phyloP scores from a whole-genome alignment of 441 rosid species.

The Cnidoscolus chayamansa region DNA sequence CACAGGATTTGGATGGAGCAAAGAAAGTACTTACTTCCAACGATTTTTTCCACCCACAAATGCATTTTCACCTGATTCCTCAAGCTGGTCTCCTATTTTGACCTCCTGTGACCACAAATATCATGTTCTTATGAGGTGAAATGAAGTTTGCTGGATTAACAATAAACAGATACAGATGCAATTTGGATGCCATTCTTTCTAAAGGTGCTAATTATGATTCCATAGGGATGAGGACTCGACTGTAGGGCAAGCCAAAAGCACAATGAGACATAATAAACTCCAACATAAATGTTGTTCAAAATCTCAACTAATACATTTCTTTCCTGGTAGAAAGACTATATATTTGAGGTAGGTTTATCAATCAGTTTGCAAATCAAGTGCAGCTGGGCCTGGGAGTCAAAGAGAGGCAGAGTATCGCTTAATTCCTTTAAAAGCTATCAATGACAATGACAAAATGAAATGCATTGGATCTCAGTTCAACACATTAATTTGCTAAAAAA shows the following conservation, averaged over 20 bases:
- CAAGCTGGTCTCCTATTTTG: conserved; percentile 62
- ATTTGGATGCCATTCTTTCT: neutral
- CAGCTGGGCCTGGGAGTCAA: neutral
- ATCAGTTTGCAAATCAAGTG: neutral
- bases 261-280: neutral
- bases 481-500: neutral
- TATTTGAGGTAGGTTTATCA: neutral
- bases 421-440: neutral
- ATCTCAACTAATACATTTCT: neutral
- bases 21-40: conserved; percentile 55
- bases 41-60: conserved; percentile 73
- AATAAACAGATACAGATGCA: neutral
- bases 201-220: neutral
- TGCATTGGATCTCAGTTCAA: neutral
- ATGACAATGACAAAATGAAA: neutral
- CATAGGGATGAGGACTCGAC: neutral
- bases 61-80: conserved; percentile 69
- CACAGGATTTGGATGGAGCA: conserved; percentile 9
- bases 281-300: neutral
- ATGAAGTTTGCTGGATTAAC: neutral
- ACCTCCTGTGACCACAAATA: conserved; percentile 49
- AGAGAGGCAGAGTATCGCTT: neutral
- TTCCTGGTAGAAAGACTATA: neutral
- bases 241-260: neutral
- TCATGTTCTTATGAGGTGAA: neutral